These are phyloP conservation scores for Canavalia ensiformis DNA, from an alignment of 306 rosid species.

Conservation along the genomic window DNA sequence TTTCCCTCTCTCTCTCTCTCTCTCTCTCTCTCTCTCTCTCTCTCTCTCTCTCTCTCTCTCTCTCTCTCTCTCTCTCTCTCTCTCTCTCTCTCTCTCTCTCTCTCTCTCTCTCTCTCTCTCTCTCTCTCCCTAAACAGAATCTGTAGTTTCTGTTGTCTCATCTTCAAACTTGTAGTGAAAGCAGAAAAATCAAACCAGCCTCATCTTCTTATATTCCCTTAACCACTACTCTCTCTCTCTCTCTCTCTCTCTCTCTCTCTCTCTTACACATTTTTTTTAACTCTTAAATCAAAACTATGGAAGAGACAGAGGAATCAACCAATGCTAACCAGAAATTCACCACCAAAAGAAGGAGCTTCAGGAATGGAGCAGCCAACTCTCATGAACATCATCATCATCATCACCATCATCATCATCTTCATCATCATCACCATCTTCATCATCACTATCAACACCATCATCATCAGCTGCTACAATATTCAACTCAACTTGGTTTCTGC, in stretches of 20 bases:
- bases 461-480: constrained; percentile 64
- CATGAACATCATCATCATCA: constrained; percentile 62
- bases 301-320: constrained; percentile 73
- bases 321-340: constrained; percentile 72
- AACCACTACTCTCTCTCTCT: constrained; percentile 38
- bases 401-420: constrained; percentile 48
- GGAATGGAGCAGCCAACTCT: constrained; percentile 56
- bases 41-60: constrained; percentile 41
- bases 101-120: not conserved
- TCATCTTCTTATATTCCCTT: constrained; percentile 41
- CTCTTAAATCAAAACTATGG: constrained; percentile 61
- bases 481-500: constrained; percentile 65
- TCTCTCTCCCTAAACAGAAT: constrained; percentile 52
- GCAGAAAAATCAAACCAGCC: constrained; percentile 30
- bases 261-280: no score
- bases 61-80: no score
- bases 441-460: constrained; percentile 52
- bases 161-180: constrained; percentile 48
- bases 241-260: constrained; percentile 44
- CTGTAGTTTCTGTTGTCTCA: constrained; percentile 57
- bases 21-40: no score
- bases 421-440: constrained; percentile 8
- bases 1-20: not conserved
- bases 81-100: not conserved
- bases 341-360: constrained; percentile 60